Percentiles rank a stretch among this genome's conserved stretches.
Conservation (phyloP, 2,329 filamentous ascomycete species). For the Zasmidium angulare region DNA sequence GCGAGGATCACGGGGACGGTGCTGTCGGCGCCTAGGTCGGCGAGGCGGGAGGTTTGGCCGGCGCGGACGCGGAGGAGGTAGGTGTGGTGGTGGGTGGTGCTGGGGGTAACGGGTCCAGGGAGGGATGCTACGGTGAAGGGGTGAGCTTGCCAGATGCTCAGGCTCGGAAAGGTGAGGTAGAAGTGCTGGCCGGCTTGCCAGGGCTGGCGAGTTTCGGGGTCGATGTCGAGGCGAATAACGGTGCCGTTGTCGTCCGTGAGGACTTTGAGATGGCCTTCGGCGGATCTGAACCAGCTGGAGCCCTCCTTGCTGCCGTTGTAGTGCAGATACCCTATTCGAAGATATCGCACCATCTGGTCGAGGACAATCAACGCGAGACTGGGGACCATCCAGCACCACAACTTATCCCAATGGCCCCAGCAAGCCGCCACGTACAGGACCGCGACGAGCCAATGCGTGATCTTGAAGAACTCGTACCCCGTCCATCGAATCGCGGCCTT, state of each 20-base stretch:
- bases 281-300: slow-evolving; percentile 55
- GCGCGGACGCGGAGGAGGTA: slow-evolving; percentile 39
- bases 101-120: slow-evolving; percentile 36
- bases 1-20: slow-evolving; percentile 60
- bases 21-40: slow-evolving; percentile 40
- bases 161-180: slow-evolving; percentile 66
- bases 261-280: slow-evolving; percentile 51
- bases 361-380: slow-evolving; percentile 64
- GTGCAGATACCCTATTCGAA: slow-evolving; percentile 62
- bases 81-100: slow-evolving; percentile 31
- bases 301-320: slow-evolving; percentile 24
- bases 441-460: slow-evolving; percentile 68
- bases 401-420: slow-evolving; percentile 70
- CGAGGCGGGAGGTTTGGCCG: slow-evolving; percentile 61
- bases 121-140: slow-evolving; percentile 66
- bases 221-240: slow-evolving; percentile 66
- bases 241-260: slow-evolving; percentile 62
- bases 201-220: slow-evolving; percentile 55
- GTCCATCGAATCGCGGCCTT: slow-evolving; percentile 62
- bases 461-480: slow-evolving; percentile 74
- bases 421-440: slow-evolving; percentile 73
- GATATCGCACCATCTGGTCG: slow-evolving; percentile 60
- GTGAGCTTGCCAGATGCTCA: slow-evolving; percentile 69
- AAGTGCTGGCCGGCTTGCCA: slow-evolving; percentile 72
- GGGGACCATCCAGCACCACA: slow-evolving; percentile 69